Evolutionary conservation across 2,329 filamentous ascomycete genomes (phyloP), one percentile per base, ranked within the genome.

Genomic region (Trichophyton equinum): DNA sequence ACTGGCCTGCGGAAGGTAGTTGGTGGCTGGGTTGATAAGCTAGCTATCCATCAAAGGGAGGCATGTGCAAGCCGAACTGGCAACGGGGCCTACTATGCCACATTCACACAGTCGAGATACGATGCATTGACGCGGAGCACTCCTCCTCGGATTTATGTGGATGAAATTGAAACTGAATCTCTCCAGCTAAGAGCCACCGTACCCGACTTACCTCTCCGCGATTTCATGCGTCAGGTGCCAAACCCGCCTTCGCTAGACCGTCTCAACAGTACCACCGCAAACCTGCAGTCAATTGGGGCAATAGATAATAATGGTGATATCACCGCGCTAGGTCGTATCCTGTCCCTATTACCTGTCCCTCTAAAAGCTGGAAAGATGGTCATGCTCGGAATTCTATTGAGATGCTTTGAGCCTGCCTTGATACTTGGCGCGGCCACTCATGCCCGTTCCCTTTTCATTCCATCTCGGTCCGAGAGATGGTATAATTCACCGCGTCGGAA

Each of bases 31-130:
- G 71, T 75, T 47, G 79, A 75, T 66, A 75, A 75, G 62, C 77
- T 78, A 3, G 79, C 76, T 61, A 69, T 74, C 1, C 73, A 74
- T 56, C 77, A 81, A 64, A 74, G 79, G 60, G 75, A 77, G 40
- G 79, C 78, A n/a, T 71, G 78, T 61, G 79, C 78, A 30, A 79
- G 79, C 4, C 72, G 78, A 64, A 76, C 80, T 3, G 74, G 75
- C 59, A 69, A 75, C 47, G 79, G 79, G 11, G 71, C 76, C 51
- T 82, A 81, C 64, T 79, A 76, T 65, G 79, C 76, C 3, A 66
- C 81, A 4, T 81, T 75, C 63, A 75, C 75, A 2, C 69, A 72
- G 57, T 62, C 69, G 33, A 71, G 73, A 20, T 69, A 68, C 38
- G 63, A 73, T 15, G 67, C 68, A 6, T 68, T 78, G 60, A 64